Percentiles rank a stretch among this genome's conserved stretches.
Evolutionary conservation across 257 asterid genomes (phyloP).

Genomic region (Solanum virginianum): DNA sequence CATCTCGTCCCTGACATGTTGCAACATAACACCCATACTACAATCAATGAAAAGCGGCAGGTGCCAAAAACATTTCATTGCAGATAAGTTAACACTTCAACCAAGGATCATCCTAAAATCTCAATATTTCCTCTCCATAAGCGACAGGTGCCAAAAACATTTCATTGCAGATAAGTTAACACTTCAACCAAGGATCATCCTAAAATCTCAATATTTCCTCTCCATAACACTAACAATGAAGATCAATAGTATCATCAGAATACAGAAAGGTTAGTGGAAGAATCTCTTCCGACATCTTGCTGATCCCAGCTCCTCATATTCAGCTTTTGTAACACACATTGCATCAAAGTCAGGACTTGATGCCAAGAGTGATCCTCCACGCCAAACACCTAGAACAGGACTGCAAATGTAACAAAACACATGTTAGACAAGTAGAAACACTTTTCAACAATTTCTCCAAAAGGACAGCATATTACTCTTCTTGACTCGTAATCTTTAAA

Average conservation of each 20-base stretch:
- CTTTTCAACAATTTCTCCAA: background rate
- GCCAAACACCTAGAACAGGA: constrained; percentile 94
- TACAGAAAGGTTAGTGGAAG: constrained; percentile 40
- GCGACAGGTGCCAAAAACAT: background rate
- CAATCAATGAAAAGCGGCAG: background rate
- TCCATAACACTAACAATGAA: background rate
- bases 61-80: background rate
- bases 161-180: background rate
- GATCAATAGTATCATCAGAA: background rate
- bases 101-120: background rate
- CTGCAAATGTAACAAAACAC: constrained; percentile 24
- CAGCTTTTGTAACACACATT: constrained; percentile 88
- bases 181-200: background rate
- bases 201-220: background rate
- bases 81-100: background rate
- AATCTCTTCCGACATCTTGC: constrained; percentile 79
- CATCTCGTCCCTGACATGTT: background rate
- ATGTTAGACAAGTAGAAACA: background rate
- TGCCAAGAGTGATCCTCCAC: constrained; percentile 95
- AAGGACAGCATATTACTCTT: constrained; percentile 52
- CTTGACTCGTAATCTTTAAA: constrained; percentile 73
- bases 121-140: background rate
- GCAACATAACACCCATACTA: background rate
- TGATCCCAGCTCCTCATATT: constrained; percentile 95
- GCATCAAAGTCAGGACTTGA: constrained; percentile 95